Evolutionary conservation across 2,329 filamentous ascomycete genomes (phyloP).

Genomic region (Aureobasidium namibiae): DNA sequence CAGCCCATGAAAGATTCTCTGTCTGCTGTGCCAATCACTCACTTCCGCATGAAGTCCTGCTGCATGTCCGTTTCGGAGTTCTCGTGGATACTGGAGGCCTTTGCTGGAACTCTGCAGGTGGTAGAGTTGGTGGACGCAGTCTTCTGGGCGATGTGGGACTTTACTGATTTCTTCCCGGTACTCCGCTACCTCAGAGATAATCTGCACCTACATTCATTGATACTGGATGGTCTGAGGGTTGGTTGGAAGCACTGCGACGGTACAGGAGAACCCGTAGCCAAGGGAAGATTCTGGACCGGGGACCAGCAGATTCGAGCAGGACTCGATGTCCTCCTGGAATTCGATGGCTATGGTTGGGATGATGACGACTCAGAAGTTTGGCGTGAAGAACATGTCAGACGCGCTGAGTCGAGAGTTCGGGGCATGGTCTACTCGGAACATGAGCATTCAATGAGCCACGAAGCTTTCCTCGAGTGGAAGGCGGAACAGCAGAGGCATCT

Average conservation of each 20-base stretch:
- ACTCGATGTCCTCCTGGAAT: background rate
- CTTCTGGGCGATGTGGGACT: background rate
- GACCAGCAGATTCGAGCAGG: background rate
- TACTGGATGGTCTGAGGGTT: background rate
- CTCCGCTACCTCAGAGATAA: background rate
- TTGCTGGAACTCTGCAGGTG: background rate
- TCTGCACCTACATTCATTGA: background rate
- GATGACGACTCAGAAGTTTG: background rate
- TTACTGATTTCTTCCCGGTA: background rate
- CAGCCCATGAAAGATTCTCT: background rate
- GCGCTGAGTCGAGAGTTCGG: background rate
- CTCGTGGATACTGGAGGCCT: background rate
- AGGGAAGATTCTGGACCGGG: background rate
- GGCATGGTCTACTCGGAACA: background rate
- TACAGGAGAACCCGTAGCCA: background rate
- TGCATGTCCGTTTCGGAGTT: background rate
- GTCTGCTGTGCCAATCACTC: background rate
- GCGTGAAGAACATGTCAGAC: background rate
- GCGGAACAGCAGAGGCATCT: background rate
- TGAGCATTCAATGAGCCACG: accelerated
- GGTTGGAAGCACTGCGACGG: background rate
- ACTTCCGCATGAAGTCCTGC: background rate
- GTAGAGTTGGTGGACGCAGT: background rate
- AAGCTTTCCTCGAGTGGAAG: background rate
- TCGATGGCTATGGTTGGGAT: background rate